Evolutionary conservation across 2,329 filamentous ascomycete genomes (phyloP).

Genomic region (Fusarium graminum): DNA sequence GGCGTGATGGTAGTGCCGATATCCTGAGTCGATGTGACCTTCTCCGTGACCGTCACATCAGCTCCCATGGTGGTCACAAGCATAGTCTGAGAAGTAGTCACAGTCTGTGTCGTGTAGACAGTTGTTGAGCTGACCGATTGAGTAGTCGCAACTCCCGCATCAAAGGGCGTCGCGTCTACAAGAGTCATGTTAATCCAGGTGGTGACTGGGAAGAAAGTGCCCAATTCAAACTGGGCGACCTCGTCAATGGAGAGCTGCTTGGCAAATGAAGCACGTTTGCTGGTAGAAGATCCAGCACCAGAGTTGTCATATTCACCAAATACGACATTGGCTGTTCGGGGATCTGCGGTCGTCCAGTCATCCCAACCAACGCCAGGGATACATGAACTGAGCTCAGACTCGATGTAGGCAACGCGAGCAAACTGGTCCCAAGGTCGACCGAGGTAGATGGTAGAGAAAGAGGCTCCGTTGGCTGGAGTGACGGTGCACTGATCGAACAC

Average conservation of each 20-base stretch:
- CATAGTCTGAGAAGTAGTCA: conserved; percentile 37
- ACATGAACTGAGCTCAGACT: conserved; percentile 33
- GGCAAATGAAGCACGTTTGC: conserved; percentile 40
- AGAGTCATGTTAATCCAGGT: conserved; percentile 45
- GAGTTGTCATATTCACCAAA: conserved; percentile 43
- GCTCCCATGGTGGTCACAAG: conserved; percentile 29
- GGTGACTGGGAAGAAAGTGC: conserved; percentile 38
- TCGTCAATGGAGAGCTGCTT: conserved; percentile 24
- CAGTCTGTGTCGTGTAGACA: conserved; percentile 39
- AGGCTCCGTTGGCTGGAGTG: conserved; percentile 45
- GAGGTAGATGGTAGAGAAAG: conserved; percentile 41
- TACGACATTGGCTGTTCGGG: conserved; percentile 37
- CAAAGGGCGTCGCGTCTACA: conserved; percentile 39
- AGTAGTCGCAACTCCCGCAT: conserved; percentile 23
- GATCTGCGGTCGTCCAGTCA: conserved; percentile 41
- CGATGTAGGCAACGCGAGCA: conserved; percentile 43
- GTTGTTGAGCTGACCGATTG: conserved; percentile 30
- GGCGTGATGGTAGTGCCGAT: conserved; percentile 43
- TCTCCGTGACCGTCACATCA: conserved; percentile 28
- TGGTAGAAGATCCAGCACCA: conserved; percentile 37
- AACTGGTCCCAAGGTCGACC: conserved; percentile 44
- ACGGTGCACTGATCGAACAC: conserved; percentile 54
- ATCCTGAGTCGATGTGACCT: conserved; percentile 34
- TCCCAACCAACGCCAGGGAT: conserved; percentile 39
- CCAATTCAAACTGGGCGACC: conserved; percentile 36